Evolutionary conservation across 495 filamentous ascomycete genomes (phyloP).

Genomic region (Penicillium macrosclerotiorum): DNA sequence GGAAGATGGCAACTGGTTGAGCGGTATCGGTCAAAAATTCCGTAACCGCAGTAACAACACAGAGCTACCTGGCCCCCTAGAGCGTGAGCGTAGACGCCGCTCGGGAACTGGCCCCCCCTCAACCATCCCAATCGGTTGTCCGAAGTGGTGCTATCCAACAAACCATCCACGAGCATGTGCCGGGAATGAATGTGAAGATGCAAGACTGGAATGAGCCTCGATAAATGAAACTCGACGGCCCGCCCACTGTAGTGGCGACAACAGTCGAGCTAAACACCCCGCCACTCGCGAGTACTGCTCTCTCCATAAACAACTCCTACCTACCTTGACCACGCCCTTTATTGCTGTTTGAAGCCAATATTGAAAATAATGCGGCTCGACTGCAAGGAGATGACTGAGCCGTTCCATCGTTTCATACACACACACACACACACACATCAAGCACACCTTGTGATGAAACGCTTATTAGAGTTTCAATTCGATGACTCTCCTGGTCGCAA

Average conservation of each 20-base stretch:
- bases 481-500: too few species aligned
- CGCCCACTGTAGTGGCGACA: not conserved
- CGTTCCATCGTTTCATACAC: too few species aligned
- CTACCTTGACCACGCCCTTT: too few species aligned
- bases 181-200: conserved; percentile 40
- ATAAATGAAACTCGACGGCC: conserved; percentile 15
- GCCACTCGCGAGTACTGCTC: too few species aligned
- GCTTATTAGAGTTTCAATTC: not conserved
- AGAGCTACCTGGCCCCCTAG: conserved; percentile 54
- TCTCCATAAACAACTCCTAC: too few species aligned
- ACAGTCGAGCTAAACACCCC: too few species aligned
- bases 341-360: not conserved
- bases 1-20: conserved; percentile 58
- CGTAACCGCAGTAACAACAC: conserved; percentile 30
- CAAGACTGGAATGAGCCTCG: conserved; percentile 40
- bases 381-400: too few species aligned
- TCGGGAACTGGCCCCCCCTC: conserved; percentile 66
- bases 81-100: conserved; percentile 65
- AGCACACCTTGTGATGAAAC: not conserved
- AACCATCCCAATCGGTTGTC: conserved; percentile 41
- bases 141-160: conserved; percentile 37
- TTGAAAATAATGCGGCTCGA: too few species aligned
- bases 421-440: not conserved
- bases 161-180: conserved; percentile 32
- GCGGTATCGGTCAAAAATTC: conserved; percentile 57